phyloP scores from a whole-genome alignment of 2,329 filamentous ascomycete genomes.

The Fusarium praegraminearum region DNA sequence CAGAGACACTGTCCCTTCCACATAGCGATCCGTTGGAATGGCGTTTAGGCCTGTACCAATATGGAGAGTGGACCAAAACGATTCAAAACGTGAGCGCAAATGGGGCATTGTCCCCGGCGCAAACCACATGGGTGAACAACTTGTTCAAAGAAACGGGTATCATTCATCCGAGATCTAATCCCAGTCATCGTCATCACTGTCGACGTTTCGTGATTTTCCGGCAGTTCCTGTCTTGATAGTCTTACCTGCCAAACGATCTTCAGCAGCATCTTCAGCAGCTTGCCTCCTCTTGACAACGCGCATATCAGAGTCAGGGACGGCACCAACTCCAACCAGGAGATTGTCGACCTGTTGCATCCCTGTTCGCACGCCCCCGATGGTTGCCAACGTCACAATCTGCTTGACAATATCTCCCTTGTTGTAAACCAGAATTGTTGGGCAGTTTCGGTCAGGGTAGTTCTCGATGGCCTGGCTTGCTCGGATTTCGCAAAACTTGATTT shows the following conservation, averaged over 20 bases:
- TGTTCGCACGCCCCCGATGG: slow-evolving; percentile 78
- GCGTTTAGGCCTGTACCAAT: not conserved
- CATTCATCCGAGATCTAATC: slow-evolving; percentile 59
- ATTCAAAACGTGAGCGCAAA: not conserved
- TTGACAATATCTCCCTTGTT: slow-evolving; percentile 91
- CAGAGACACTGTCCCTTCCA: not conserved
- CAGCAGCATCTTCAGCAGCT: slow-evolving; percentile 70
- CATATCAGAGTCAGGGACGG: slow-evolving; percentile 81
- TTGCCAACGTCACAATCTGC: slow-evolving; percentile 90
- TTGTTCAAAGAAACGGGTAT: not conserved
- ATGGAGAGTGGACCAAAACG: not conserved
- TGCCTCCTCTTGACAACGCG: slow-evolving; percentile 75
- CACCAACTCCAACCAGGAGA: slow-evolving; percentile 84
- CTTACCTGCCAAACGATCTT: slow-evolving; percentile 64
- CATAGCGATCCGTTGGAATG: not conserved
- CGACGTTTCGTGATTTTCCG: slow-evolving; percentile 57
- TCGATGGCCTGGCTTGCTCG: slow-evolving; percentile 93
- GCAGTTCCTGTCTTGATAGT: slow-evolving; percentile 65
- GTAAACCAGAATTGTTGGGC: slow-evolving; percentile 93
- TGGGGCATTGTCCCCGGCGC: not conserved
- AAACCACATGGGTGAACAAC: not conserved
- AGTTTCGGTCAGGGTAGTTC: slow-evolving; percentile 94
- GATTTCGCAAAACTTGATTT: slow-evolving; percentile 98
- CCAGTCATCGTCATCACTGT: slow-evolving; percentile 72
- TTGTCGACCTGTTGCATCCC: slow-evolving; percentile 82